A percentile compares a stretch with the other conserved stretches of the same genome.
These are phyloP conservation scores for Pseudogymnoascus pannorum DNA, from an alignment of 2,329 filamentous ascomycete genomes.

Conservation along the genomic window DNA sequence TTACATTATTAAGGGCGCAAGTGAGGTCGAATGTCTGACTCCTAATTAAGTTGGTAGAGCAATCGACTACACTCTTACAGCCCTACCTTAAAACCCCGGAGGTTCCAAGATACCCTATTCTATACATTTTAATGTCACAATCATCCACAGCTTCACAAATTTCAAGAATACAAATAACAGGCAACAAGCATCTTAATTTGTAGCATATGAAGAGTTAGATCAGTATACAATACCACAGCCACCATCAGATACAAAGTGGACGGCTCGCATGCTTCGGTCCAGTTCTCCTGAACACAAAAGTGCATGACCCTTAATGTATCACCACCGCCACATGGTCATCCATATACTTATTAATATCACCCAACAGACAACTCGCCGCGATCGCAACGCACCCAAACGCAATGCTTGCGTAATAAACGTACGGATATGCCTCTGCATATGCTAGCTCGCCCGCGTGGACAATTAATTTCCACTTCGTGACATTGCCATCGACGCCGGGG, in stretches of 20 bases:
- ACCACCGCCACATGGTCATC: slow-evolving; percentile 49
- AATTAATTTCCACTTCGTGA: slow-evolving; percentile 43
- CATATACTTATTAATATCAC: slow-evolving; percentile 51
- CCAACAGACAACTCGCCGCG: slow-evolving; percentile 50
- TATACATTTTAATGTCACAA: not conserved
- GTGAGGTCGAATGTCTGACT: too few relatives aligned
- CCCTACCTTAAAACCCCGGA: too few relatives aligned
- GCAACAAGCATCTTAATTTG: not conserved
- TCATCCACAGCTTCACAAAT: not conserved
- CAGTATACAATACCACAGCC: not conserved
- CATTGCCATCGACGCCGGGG: slow-evolving; percentile 45
- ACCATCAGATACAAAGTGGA: not conserved
- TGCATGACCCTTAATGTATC: slow-evolving; percentile 18
- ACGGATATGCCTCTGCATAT: slow-evolving; percentile 51
- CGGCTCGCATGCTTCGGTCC: not conserved
- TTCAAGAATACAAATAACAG: too few relatives aligned
- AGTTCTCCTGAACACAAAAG: not conserved
- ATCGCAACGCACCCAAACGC: slow-evolving; percentile 52
- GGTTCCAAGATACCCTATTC: too few relatives aligned
- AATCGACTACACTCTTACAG: too few relatives aligned
- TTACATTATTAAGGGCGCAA: too few relatives aligned
- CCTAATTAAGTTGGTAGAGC: too few relatives aligned
- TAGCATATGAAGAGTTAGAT: not conserved
- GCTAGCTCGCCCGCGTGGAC: slow-evolving; percentile 44
- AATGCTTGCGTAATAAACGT: slow-evolving; percentile 55